A percentile compares a stretch with the other conserved stretches of the same genome.
phyloP scores from a whole-genome alignment of 2,329 filamentous ascomycete species.

The Ascosphaera apis region DNA sequence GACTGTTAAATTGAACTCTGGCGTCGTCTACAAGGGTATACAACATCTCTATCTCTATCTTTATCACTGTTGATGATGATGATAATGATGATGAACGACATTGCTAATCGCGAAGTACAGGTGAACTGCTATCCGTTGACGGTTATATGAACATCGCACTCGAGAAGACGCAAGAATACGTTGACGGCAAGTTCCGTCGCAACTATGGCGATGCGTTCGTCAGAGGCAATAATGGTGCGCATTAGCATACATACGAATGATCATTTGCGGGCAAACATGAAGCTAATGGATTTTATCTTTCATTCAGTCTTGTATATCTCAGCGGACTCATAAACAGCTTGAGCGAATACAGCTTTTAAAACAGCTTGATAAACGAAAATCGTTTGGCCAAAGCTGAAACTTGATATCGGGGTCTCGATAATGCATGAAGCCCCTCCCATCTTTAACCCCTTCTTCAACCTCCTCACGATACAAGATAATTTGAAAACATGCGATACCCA shows the following conservation, averaged over 20 bases:
- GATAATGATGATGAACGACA: too few species aligned
- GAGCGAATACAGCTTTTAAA: too few species aligned
- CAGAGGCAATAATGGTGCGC: constrained; percentile 75
- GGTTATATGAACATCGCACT: constrained; percentile 99
- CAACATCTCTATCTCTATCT: neutral
- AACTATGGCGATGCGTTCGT: constrained; percentile 90
- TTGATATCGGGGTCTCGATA: neutral
- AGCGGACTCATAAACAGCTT: neutral
- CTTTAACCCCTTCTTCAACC: too few species aligned
- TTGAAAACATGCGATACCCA: neutral
- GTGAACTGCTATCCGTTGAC: constrained; percentile 88
- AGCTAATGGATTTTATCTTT: neutral
- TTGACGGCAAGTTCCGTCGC: constrained; percentile 60
- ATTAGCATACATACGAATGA: neutral
- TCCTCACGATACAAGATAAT: neutral
- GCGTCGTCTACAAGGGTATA: constrained; percentile 84
- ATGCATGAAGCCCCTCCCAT: too few species aligned
- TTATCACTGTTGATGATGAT: neutral
- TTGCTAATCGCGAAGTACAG: too few species aligned
- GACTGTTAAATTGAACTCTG: constrained; percentile 95
- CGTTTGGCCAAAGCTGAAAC: too few species aligned
- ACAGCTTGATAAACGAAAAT: too few species aligned
- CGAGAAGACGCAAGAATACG: constrained; percentile 81
- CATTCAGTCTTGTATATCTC: neutral
- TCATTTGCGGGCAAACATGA: neutral